These are phyloP conservation scores for Chlorella sp. DNA, from an alignment of 139 green algal genomes.

Conservation along the genomic window DNA sequence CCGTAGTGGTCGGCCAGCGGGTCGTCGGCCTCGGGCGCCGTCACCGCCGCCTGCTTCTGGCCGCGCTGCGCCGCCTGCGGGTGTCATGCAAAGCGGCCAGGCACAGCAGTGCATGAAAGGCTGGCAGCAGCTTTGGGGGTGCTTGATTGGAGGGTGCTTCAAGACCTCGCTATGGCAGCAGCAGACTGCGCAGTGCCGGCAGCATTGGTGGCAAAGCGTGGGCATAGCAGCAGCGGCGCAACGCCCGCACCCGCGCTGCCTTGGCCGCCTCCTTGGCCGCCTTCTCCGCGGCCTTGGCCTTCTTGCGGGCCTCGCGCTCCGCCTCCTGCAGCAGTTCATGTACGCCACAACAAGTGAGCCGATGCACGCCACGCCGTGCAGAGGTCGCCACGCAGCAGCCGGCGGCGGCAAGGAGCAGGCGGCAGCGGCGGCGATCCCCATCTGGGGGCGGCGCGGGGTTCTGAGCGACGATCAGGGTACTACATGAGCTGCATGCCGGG, in stretches of 20 bases:
- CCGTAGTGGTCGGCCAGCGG: conserved; percentile 92
- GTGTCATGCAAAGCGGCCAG: too few species aligned
- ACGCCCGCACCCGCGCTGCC: conserved; percentile 57
- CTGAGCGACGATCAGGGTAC: too few species aligned
- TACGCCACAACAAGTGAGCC: too few species aligned
- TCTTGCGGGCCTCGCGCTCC: conserved; percentile 61
- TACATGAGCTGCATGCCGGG: too few species aligned
- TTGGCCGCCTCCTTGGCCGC: conserved; percentile 71
- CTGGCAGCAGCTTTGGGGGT: background rate
- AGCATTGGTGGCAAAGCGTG: too few species aligned
- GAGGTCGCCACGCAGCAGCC: background rate
- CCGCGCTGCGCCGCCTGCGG: conserved; percentile 67
- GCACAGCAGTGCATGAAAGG: too few species aligned
- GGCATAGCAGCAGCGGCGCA: background rate
- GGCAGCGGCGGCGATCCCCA: background rate
- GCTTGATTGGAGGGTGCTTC: too few species aligned
- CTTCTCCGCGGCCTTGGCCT: conserved; percentile 70
- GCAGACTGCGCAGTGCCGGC: background rate
- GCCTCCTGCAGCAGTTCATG: conserved; percentile 32
- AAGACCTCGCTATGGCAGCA: too few species aligned
- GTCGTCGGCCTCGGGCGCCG: conserved; percentile 84
- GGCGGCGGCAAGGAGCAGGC: background rate
- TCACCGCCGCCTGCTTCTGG: conserved; percentile 70
- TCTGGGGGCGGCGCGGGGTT: too few species aligned
- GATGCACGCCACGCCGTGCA: too few species aligned